These are phyloP conservation scores for Lenzites betulinus DNA, from an alignment of 768 basidiomycete species.

Conservation along the genomic window DNA sequence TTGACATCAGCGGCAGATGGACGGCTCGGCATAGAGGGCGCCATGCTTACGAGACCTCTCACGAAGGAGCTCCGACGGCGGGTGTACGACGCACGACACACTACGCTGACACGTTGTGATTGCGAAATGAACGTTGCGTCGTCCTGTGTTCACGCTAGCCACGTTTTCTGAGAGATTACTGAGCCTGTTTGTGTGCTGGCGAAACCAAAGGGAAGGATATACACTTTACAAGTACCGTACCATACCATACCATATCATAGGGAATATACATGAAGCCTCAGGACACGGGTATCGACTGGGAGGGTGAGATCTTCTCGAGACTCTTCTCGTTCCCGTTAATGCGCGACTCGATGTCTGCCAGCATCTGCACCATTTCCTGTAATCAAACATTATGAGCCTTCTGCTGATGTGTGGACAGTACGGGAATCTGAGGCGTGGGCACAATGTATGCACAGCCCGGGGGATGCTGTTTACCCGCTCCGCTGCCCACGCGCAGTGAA, in stretches of 20 bases:
- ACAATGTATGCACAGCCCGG: background rate
- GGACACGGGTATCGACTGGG: slow-evolving; percentile 23
- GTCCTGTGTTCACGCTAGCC: background rate
- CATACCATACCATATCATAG: slow-evolving; percentile 18
- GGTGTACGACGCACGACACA: too few species aligned
- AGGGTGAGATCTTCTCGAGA: background rate
- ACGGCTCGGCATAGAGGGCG: too few species aligned
- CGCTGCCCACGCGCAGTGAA: background rate
- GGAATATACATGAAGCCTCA: slow-evolving; percentile 2
- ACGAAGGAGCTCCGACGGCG: too few species aligned
- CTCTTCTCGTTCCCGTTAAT: slow-evolving; percentile 2
- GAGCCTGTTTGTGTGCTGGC: background rate
- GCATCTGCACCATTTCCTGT: slow-evolving; percentile 27
- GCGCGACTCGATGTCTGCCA: slow-evolving; percentile 21
- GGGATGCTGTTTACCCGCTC: background rate
- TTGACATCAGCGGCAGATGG: too few species aligned
- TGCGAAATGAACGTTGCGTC: too few species aligned
- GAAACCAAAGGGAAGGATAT: slow-evolving; percentile 1
- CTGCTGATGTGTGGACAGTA: background rate
- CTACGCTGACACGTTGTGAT: background rate
- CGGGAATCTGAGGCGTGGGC: too few species aligned
- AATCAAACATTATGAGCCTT: background rate
- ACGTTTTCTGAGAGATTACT: background rate
- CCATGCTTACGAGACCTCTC: too few species aligned
- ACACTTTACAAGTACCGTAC: slow-evolving; percentile 21